phyloP scores from a whole-genome alignment of 2,329 filamentous ascomycete species.

The Aureobasidium sp. region DNA sequence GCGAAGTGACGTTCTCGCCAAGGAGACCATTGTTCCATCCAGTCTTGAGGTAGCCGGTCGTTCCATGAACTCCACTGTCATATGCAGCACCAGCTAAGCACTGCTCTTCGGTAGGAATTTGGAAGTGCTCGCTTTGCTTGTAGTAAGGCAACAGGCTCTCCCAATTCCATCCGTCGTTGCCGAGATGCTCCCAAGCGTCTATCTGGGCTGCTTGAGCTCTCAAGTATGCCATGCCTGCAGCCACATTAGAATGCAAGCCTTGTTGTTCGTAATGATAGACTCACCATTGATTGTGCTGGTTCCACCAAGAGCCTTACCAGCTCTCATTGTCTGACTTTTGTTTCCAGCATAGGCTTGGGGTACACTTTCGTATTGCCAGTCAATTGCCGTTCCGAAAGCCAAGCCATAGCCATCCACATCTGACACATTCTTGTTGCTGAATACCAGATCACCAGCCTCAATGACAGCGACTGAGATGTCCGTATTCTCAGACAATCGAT shows the following conservation, averaged over 20 bases:
- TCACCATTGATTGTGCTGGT: slow-evolving; percentile 30
- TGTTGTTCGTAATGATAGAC: background rate
- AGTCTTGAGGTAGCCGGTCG: slow-evolving; percentile 12
- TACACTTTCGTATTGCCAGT: slow-evolving; percentile 3
- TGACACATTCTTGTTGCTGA: background rate
- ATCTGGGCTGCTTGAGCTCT: slow-evolving; percentile 1
- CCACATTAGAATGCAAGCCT: background rate
- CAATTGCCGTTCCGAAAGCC: background rate
- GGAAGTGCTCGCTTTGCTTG: slow-evolving; percentile 10
- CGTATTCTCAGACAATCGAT: slow-evolving; percentile 70
- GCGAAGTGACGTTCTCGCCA: slow-evolving; percentile 6
- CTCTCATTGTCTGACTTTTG: background rate
- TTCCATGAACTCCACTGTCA: background rate
- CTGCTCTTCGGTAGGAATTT: background rate
- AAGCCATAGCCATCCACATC: background rate
- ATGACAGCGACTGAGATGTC: background rate
- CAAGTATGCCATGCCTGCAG: slow-evolving; percentile 6
- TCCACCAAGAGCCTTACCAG: slow-evolving; percentile 31
- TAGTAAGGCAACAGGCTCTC: slow-evolving; percentile 15
- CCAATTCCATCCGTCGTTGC: slow-evolving; percentile 9
- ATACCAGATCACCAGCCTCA: slow-evolving; percentile 5
- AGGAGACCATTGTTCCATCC: background rate
- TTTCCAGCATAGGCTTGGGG: slow-evolving; percentile 40
- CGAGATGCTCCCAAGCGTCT: slow-evolving; percentile 7
- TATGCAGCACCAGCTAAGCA: background rate